Conservation (phyloP, 352 stramenopile genomes). For the Pythium coloratum region DNA sequence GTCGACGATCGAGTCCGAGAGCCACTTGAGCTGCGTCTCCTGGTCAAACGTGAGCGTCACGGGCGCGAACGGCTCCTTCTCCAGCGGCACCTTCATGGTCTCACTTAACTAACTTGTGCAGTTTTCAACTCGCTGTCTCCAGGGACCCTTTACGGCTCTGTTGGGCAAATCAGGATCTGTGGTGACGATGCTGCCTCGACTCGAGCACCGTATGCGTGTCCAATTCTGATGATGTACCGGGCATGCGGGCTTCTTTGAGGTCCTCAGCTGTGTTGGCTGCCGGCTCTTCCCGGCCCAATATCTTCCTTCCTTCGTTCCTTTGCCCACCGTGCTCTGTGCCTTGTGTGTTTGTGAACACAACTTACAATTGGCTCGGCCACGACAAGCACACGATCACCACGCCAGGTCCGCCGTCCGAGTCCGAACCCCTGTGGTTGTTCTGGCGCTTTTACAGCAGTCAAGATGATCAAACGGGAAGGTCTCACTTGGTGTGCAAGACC, state of each 20-base stretch:
- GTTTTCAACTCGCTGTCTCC: too few relatives aligned
- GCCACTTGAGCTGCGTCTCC: slow-evolving; percentile 14
- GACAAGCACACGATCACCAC: background rate
- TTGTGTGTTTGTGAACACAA: background rate
- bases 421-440: background rate
- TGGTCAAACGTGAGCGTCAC: slow-evolving; percentile 34
- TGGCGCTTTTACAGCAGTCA: background rate
- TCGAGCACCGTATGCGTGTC: too few relatives aligned
- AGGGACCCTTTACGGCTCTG: too few relatives aligned
- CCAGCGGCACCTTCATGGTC: slow-evolving; percentile 53
- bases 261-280: background rate
- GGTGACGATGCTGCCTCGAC: background rate
- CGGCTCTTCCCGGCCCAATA: background rate
- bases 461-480: background rate
- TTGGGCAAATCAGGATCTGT: background rate
- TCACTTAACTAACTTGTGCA: background rate
- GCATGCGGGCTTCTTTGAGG: background rate
- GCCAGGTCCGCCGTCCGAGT: too few relatives aligned
- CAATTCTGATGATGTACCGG: background rate
- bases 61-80: slow-evolving; percentile 51
- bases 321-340: too few relatives aligned
- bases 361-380: background rate
- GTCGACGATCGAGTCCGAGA: slow-evolving; percentile 3
- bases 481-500: background rate
- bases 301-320: background rate